Evolutionary conservation across 106 monocot species (phyloP).

Genomic region (Agapanthus africanus): DNA sequence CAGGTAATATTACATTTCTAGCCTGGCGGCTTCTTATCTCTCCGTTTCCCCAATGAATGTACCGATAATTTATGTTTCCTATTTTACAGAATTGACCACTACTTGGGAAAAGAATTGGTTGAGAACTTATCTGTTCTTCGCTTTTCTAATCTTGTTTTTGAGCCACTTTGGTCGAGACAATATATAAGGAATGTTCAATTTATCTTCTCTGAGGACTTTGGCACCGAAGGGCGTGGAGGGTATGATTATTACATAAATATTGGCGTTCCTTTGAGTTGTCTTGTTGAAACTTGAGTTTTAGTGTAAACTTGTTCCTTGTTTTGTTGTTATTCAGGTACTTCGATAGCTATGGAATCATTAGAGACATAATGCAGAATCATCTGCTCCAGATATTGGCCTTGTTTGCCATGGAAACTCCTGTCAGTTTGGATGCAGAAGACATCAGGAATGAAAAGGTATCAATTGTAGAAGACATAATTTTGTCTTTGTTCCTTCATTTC

Average conservation of each 20-base stretch:
- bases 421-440: constrained; percentile 53
- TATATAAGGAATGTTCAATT: constrained; percentile 69
- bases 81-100: constrained; percentile 50
- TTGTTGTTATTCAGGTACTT: constrained; percentile 35
- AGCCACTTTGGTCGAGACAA: constrained; percentile 64
- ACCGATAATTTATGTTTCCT: neutral
- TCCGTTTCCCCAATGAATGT: neutral
- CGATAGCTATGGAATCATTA: constrained; percentile 60
- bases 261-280: neutral
- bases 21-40: neutral
- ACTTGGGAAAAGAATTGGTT: constrained; percentile 64
- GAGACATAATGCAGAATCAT: too few relatives aligned
- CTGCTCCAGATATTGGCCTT: too few relatives aligned
- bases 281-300: too few relatives aligned
- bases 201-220: constrained; percentile 67
- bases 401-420: constrained; percentile 75
- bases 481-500: neutral
- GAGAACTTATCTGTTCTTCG: constrained; percentile 64
- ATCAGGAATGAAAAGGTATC: constrained; percentile 73
- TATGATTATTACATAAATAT: neutral
- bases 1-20: constrained; percentile 16
- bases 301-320: neutral
- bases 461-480: neutral
- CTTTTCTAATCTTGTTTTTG: constrained; percentile 67
- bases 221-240: constrained; percentile 72